Conservation (phyloP, 2,329 filamentous ascomycete species). For the Claviceps spartinae region DNA sequence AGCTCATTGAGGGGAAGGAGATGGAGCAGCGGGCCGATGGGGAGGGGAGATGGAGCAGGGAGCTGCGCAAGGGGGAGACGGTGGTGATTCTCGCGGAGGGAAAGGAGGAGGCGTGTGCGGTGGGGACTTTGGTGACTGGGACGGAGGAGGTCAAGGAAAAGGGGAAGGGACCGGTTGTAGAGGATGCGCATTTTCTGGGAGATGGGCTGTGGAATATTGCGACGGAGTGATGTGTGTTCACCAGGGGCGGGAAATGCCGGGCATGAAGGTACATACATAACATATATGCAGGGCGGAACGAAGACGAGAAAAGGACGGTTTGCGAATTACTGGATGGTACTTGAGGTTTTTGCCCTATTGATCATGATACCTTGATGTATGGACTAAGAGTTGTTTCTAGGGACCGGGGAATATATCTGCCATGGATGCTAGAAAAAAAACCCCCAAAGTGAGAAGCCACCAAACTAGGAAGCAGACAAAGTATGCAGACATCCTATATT, state of each 20-base stretch:
- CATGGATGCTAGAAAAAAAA: too few relatives aligned
- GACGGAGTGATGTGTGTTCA: slow-evolving; percentile 26
- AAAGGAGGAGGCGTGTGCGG: slow-evolving; percentile 80
- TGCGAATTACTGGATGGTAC: too few relatives aligned
- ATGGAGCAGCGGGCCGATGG: slow-evolving; percentile 28
- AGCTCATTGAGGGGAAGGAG: slow-evolving; percentile 27
- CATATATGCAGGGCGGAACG: too few relatives aligned
- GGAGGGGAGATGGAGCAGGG: slow-evolving; percentile 46
- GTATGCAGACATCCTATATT: background rate
- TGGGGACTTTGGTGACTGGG: slow-evolving; percentile 70
- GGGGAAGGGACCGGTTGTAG: slow-evolving; percentile 87
- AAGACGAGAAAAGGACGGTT: too few relatives aligned
- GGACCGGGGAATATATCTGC: too few relatives aligned
- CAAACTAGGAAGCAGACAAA: background rate
- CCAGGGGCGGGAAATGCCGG: background rate
- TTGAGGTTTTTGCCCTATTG: too few relatives aligned
- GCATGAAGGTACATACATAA: too few relatives aligned
- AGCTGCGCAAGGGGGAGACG: slow-evolving; percentile 66
- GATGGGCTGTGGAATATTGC: slow-evolving; percentile 79
- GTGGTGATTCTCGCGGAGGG: slow-evolving; percentile 88
- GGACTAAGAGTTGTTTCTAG: too few relatives aligned
- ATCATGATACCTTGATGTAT: too few relatives aligned
- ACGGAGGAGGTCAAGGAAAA: slow-evolving; percentile 88
- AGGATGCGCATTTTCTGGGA: slow-evolving; percentile 84
- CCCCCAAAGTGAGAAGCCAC: too few relatives aligned